These are phyloP conservation scores for Astrephomene gubernaculifera DNA, from an alignment of 139 green algal species.

Conservation along the genomic window DNA sequence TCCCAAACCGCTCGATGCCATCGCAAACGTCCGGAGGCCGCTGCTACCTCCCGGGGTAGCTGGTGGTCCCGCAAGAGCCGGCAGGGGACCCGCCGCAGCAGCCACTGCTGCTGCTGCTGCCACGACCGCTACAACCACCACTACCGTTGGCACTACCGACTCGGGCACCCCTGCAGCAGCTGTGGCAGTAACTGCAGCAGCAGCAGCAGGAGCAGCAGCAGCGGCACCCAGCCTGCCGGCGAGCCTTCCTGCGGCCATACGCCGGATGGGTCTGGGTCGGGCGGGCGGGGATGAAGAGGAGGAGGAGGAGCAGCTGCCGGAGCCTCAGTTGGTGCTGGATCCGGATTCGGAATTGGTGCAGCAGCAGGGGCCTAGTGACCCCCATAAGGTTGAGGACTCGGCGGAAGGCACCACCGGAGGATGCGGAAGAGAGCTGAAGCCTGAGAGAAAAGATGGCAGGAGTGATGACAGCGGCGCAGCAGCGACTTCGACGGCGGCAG, in stretches of 20 bases:
- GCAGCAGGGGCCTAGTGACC: neutral
- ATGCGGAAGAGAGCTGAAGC: neutral
- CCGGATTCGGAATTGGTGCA: neutral
- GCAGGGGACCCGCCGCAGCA: neutral
- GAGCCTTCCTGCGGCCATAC: neutral
- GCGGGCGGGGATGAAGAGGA: slow-evolving; percentile 31
- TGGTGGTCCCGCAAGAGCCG: neutral
- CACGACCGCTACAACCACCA: no score
- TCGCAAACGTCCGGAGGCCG: neutral
- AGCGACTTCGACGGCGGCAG: neutral
- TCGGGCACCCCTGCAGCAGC: slow-evolving; percentile 12
- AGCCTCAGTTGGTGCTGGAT: neutral
- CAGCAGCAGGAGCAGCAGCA: neutral
- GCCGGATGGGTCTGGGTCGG: slow-evolving; percentile 30
- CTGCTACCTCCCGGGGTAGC: no score
- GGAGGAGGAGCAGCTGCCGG: slow-evolving; percentile 34
- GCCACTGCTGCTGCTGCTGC: neutral
- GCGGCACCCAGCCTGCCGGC: slow-evolving; percentile 1
- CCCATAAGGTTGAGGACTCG: neutral
- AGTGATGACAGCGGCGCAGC: neutral
- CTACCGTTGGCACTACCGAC: no score
- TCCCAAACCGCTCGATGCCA: neutral
- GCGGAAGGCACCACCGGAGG: neutral
- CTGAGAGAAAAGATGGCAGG: neutral
- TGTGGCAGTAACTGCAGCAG: neutral